Conservation (phyloP, 495 filamentous ascomycete species). For the Penicillium coffeae region DNA sequence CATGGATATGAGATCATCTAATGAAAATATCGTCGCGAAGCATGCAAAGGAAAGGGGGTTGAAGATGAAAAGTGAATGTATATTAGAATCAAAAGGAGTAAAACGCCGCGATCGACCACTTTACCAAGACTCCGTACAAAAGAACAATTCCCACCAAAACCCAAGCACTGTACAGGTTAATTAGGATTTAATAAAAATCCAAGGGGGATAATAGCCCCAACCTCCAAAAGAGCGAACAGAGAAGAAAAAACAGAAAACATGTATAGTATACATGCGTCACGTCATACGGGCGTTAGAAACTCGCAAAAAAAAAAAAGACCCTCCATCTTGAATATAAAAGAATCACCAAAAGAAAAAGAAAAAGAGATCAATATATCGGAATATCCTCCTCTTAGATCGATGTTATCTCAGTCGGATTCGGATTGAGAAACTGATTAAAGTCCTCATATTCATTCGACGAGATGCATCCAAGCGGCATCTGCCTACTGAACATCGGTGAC, state of each 20-base stretch:
- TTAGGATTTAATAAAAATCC: slow-evolving; percentile 16
- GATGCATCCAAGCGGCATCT: slow-evolving; percentile 38
- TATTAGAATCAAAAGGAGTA: background rate
- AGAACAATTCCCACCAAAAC: background rate
- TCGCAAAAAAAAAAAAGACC: slow-evolving; percentile 2
- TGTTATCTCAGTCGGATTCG: slow-evolving; percentile 41
- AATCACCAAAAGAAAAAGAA: slow-evolving; percentile 1
- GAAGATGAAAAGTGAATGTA: slow-evolving; percentile 5
- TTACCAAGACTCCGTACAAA: slow-evolving; percentile 12
- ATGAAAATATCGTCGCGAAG: background rate
- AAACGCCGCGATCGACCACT: slow-evolving; percentile 10
- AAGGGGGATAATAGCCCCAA: slow-evolving; percentile 18
- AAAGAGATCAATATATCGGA: background rate
- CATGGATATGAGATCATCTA: background rate
- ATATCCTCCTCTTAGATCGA: no score
- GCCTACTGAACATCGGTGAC: slow-evolving; percentile 40
- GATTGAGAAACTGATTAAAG: slow-evolving; percentile 43
- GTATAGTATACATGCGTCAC: slow-evolving; percentile 39
- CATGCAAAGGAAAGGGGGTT: no score
- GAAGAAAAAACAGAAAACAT: slow-evolving; percentile 19
- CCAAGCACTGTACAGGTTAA: slow-evolving; percentile 23
- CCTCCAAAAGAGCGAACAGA: slow-evolving; percentile 6
- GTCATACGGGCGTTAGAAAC: slow-evolving; percentile 30
- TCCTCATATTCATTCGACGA: slow-evolving; percentile 38
- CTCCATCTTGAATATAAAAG: no score